Base-by-base conservation (phyloP, 176 grass and related monocot species). In the Aegilops longissima region DNA sequence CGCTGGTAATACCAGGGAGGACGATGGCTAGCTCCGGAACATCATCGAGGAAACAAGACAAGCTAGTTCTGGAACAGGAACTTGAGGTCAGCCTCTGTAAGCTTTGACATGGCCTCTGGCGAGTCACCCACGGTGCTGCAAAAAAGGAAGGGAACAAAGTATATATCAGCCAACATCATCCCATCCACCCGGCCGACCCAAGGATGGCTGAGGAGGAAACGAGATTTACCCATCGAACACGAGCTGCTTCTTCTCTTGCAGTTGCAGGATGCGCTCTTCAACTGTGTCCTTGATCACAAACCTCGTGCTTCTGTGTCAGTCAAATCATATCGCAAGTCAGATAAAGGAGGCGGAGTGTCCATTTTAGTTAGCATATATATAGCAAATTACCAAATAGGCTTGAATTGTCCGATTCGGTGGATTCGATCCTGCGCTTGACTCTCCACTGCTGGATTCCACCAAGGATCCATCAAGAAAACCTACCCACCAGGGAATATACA, bases 391-490 rank as follows among this genome's bases (percentile, higher is more conserved):
- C 89, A 96, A 85, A 96, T 94, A 77, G 94, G 97, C 87, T 99
- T 99, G 88, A 88, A 99, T n/a, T 99, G 94, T n/a, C 97, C 94
- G 5, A 99, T 96, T 17, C 97, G 80, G 35, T 98, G 97, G 63
- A 94, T 98, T 29, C 97, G 89, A 83, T 98, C 97, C 82, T 98
- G 97, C 97, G 87, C 97, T 58, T 98, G 97, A 52, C 81, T 92
- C 45, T 98, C 94, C 0, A 96, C 94, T 9, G 94, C 94, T 11
- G 97, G 97, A 85, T 98, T 98, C 94, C 97, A 96, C 97, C 97
- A 98, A 39, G 92, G 97, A 70, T 96, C 97, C 94, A 98, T 98
- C 85, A 99, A 84, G 79, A 94, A 99, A 79, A 99, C 94, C 97
- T 99, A 36, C 35, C 74, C 82, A 84, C 9, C 21, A 93, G 30